Conservation (phyloP, 257 asterid species). For the Solanum megistacrolobum region DNA sequence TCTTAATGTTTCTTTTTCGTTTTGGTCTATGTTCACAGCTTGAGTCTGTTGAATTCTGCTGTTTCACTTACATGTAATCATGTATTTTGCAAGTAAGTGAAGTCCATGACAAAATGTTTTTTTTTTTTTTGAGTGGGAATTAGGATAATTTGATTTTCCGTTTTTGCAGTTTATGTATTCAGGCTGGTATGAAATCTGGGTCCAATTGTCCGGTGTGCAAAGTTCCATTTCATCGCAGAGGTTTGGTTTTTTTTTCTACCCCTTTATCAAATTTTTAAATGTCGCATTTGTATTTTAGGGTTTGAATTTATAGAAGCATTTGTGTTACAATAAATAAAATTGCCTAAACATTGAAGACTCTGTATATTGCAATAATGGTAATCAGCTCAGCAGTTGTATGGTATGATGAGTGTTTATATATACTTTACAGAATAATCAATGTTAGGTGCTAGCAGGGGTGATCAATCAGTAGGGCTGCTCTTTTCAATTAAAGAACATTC, state of each 20-base stretch:
- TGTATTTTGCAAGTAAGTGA: conserved; percentile 83
- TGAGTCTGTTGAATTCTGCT: conserved; percentile 74
- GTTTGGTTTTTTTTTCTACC: conserved; percentile 13
- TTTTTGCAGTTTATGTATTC: conserved; percentile 55
- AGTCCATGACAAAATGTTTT: background rate
- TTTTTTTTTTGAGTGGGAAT: background rate
- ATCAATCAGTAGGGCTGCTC: background rate
- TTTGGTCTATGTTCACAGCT: conserved; percentile 30
- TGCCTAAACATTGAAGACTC: background rate
- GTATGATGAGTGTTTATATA: background rate
- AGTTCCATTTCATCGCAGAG: conserved; percentile 86
- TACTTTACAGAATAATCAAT: background rate
- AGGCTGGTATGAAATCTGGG: conserved; percentile 70
- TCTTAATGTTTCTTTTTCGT: background rate
- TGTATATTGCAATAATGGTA: background rate
- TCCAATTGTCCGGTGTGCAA: conserved; percentile 84
- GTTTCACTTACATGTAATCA: conserved; percentile 90
- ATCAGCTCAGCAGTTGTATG: background rate
- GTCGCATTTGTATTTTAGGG: background rate
- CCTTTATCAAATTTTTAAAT: background rate
- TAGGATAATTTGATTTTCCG: background rate
- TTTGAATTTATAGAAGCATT: background rate
- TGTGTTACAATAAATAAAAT: background rate
- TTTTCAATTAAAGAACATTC: background rate
- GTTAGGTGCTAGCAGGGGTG: background rate